phyloP scores from a whole-genome alignment of 1,139 yeast species.

The Candida pseudoviswanathii region DNA sequence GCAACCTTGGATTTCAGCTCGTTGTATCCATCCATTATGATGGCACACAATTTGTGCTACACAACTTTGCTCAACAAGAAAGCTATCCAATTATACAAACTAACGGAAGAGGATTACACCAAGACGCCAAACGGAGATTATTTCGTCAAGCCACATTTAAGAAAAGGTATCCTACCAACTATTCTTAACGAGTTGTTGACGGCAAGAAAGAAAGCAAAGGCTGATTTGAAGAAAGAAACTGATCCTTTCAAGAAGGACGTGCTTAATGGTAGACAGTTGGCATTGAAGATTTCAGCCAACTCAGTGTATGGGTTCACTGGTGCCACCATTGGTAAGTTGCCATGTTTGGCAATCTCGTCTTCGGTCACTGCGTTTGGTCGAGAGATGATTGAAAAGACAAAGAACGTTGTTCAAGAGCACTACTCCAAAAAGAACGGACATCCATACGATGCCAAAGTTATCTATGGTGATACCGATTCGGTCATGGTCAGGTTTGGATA shows the following conservation, averaged over 20 bases:
- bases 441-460: slow-evolving; percentile 81
- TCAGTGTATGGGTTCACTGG: slow-evolving; percentile 99
- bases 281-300: slow-evolving; percentile 94
- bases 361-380: slow-evolving; percentile 96
- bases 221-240: slow-evolving; percentile 85
- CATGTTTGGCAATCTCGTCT: slow-evolving; percentile 94
- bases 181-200: slow-evolving; percentile 83
- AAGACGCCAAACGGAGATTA: slow-evolving; percentile 90
- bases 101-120: slow-evolving; percentile 78
- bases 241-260: slow-evolving; percentile 95
- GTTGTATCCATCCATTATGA: slow-evolving; percentile 97
- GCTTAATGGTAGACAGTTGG: slow-evolving; percentile 94
- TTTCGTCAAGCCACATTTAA: slow-evolving; percentile 71
- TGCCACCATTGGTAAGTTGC: slow-evolving; percentile 95
- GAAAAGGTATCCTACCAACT: slow-evolving; percentile 89
- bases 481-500: slow-evolving; percentile 98
- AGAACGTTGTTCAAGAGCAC: slow-evolving; percentile 76
- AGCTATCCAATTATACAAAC: slow-evolving; percentile 64
- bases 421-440: slow-evolving; percentile 82
- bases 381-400: slow-evolving; percentile 93
- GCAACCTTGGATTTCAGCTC: slow-evolving; percentile 98
- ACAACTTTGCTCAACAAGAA: slow-evolving; percentile 78
- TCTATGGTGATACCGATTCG: slow-evolving; percentile 99
- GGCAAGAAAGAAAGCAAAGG: slow-evolving; percentile 93
- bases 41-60: slow-evolving; percentile 98